Percentiles rank a stretch among this genome's conserved stretches.
Evolutionary conservation across 1,139 yeast species (phyloP).

Genomic region (Sugiyamaella sp.): DNA sequence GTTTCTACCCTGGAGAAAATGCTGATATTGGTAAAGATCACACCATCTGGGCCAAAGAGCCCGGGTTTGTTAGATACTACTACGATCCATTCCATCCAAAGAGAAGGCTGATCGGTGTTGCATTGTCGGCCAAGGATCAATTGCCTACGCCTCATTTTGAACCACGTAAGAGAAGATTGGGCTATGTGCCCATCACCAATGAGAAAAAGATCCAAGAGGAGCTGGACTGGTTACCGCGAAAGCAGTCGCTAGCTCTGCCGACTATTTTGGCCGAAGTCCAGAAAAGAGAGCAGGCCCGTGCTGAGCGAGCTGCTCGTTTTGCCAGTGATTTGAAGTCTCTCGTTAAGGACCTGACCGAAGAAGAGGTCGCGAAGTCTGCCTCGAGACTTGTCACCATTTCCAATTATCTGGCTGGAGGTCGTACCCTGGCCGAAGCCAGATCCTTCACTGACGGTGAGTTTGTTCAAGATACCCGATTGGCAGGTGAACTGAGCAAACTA

Average conservation of each 20-base stretch:
- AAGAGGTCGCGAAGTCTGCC: slow-evolving; percentile 48
- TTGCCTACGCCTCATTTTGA: slow-evolving; percentile 89
- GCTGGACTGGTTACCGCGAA: slow-evolving; percentile 59
- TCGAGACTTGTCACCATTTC: slow-evolving; percentile 57
- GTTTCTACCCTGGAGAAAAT: slow-evolving; percentile 93
- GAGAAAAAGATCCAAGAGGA: slow-evolving; percentile 58
- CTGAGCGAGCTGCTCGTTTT: slow-evolving; percentile 32
- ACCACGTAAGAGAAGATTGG: slow-evolving; percentile 85
- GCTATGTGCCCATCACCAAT: slow-evolving; percentile 60
- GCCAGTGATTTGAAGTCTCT: slow-evolving; percentile 31
- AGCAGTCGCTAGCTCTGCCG: slow-evolving; percentile 62
- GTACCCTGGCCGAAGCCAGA: slow-evolving; percentile 53
- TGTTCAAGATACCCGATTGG: slow-evolving; percentile 53
- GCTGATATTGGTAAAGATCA: slow-evolving; percentile 88
- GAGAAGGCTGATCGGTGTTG: slow-evolving; percentile 88
- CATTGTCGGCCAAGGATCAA: slow-evolving; percentile 61
- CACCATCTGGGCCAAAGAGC: slow-evolving; percentile 87
- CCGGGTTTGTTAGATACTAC: slow-evolving; percentile 90
- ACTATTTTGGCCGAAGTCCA: slow-evolving; percentile 47
- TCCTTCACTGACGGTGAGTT: slow-evolving; percentile 58
- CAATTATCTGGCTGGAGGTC: slow-evolving; percentile 52
- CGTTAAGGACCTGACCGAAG: slow-evolving; percentile 42
- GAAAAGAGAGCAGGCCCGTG: slow-evolving; percentile 44
- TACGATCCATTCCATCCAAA: slow-evolving; percentile 97
- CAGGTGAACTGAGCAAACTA: slow-evolving; percentile 46